Evolutionary conservation across 2,329 filamentous ascomycete genomes (phyloP).

Genomic region (Ascosphaera apis): DNA sequence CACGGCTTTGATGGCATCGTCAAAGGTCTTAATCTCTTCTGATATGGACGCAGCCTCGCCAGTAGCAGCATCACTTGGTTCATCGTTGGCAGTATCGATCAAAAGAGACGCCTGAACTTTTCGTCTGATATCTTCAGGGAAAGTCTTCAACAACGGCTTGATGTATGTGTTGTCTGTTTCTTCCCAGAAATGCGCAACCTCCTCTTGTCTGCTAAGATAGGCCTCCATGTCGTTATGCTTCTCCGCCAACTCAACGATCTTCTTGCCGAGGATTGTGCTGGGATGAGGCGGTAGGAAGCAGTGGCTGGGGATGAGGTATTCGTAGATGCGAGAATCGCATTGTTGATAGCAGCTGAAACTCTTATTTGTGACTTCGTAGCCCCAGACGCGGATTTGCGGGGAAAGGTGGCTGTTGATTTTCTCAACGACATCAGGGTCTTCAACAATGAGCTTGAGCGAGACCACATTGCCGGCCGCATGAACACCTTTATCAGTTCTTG

Average conservation of each 20-base stretch:
- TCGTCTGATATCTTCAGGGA: slow-evolving; percentile 20
- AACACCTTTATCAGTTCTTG: slow-evolving; percentile 90
- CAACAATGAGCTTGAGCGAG: slow-evolving; percentile 83
- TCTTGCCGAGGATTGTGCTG: slow-evolving; percentile 61
- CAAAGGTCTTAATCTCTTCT: slow-evolving; percentile 6
- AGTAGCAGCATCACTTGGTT: slow-evolving; percentile 3
- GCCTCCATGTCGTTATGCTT: slow-evolving; percentile 48
- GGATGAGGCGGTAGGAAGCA: slow-evolving; percentile 83
- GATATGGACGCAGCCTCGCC: slow-evolving; percentile 5
- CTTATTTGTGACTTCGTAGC: slow-evolving; percentile 69
- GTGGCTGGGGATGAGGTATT: slow-evolving; percentile 88
- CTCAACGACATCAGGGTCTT: slow-evolving; percentile 65
- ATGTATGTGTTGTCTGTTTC: slow-evolving; percentile 61
- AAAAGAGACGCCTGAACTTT: slow-evolving; percentile 19
- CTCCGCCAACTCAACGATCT: slow-evolving; percentile 55
- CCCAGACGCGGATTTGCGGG: slow-evolving; percentile 86
- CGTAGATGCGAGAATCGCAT: slow-evolving; percentile 90
- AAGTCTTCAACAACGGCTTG: slow-evolving; percentile 35
- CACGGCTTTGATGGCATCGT: slow-evolving; percentile 43
- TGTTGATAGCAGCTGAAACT: slow-evolving; percentile 86
- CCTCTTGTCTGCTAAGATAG: slow-evolving; percentile 45
- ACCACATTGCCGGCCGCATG: slow-evolving; percentile 92
- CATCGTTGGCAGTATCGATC: slow-evolving; percentile 9
- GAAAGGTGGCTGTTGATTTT: slow-evolving; percentile 77
- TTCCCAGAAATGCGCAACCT: slow-evolving; percentile 63